Evolutionary conservation across 2,329 filamentous ascomycete genomes (phyloP), one percentile per base, ranked within the genome.

Genomic region (Zymoseptoria tritici): DNA sequence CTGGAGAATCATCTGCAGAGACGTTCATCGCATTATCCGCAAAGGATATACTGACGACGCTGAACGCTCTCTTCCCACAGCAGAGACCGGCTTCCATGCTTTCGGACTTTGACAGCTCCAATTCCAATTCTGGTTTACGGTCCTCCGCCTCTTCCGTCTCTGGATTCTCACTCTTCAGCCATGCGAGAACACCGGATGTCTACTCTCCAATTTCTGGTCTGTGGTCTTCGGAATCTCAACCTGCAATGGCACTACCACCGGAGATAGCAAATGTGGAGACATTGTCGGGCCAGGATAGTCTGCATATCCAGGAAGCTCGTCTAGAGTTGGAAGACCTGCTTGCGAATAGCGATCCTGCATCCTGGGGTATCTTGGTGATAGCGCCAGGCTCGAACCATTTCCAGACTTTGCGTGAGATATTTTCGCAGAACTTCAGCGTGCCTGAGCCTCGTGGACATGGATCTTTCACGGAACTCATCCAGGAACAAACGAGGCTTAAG

Each of bases 31-130:
- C 59, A 5, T 46, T 71, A 6, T 96, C 65, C 90, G 88, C 70
- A 85, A 90, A 88, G 49, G 92, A 97, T 72, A 78, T 96, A 65
- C 79, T 88, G 42, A 92, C 90, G 2, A 77, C 96, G 67, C 83
- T 95, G 63, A 90, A 94, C 72, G 87, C 88, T 9, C 82, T 97
- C 13, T 96, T 92, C 70, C 92, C 92, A 0, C 87, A 90, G 68
- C 81, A 82, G 57, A 80, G 87, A 49, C 85, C 88, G 1, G 79
- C 80, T 42, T 90, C 87, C 1, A 79, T 75, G 42, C 65, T 79
- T 66, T 70, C 78, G 67, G 68, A 76, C 66, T 68, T 74, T 71
- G 36, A 42, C 36, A 42, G 36, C 24, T 70, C 81, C 63, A 72
- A 78, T 58, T 81, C 83, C 46, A 74, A 72, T n/a, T 74, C 73